Evolutionary conservation across 805 yeast genomes (phyloP), one percentile per base, ranked within the genome.

Genomic region (Candida sphagnicola): DNA sequence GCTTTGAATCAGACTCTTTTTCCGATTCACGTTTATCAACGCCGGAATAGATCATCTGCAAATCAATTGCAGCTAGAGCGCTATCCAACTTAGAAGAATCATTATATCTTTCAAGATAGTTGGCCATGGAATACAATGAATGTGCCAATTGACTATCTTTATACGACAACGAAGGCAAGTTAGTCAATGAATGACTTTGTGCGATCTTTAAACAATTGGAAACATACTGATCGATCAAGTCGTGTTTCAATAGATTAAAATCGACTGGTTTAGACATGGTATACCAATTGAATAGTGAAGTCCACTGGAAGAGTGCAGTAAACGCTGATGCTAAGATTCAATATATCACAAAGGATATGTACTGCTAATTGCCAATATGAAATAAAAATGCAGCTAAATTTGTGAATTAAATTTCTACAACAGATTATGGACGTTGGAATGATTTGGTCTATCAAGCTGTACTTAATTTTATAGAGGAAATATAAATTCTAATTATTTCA

Each of bases 41-140:
- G 16, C 77, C 79, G 0, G 62, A 58, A 47, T 77, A 81, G 1
- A 89, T 71, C 16, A 54, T 49, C 2, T 71, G 83, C 19, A 86
- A 56, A 38, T 87, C 84, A 23, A 90, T 63, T 0, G 73, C 59
- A 18, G 77, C 87, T 19, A 89, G 59, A 0, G 85, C 95, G 2
- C 50, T 50, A 30, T 82, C 83, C 32, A 56, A 34, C 18, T 32
- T 42, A 6, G 34, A 28, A n/a, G 50, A 45, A 19, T 41, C 30
- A 30, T 18, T 12, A 18, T 36, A 29, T 28, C 21, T 19, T 4
- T 36, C 34, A 29, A 13, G 12, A 19, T 10, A 18, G n/a, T 23
- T 29, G 28, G 37, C 32, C 28, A 30, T 39, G n/a, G 34, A 13
- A n/a, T 31, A 18, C 5, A 44, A 8, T 14, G 18, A 13, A 17